Conservation (phyloP, 495 filamentous ascomycete species). For the Talaromyces proteolyticus region DNA sequence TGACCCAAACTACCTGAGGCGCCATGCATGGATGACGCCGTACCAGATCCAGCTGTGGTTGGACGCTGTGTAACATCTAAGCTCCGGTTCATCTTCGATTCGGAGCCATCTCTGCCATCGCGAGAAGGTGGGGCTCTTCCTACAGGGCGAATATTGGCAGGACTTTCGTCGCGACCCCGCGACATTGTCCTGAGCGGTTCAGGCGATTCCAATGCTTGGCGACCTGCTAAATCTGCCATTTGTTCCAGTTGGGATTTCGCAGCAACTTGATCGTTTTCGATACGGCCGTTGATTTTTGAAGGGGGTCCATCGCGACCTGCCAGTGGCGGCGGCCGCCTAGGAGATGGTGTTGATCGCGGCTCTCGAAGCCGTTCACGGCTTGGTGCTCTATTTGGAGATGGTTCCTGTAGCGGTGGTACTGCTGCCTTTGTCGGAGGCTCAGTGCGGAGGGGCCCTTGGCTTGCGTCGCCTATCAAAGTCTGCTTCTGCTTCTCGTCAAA, state of each 20-base stretch:
- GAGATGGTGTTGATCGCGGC: conserved; percentile 29
- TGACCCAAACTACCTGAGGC: not conserved
- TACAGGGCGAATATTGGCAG: conserved; percentile 13
- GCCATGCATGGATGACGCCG: not conserved
- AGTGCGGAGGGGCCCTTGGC: conserved; percentile 25
- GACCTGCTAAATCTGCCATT: not conserved
- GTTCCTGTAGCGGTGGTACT: conserved; percentile 11
- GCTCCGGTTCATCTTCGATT: conserved; percentile 9
- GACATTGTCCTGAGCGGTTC: not conserved
- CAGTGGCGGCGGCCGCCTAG: not conserved
- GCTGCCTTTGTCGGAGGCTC: conserved; percentile 25
- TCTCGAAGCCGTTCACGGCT: conserved; percentile 31
- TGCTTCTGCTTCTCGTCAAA: conserved; percentile 79
- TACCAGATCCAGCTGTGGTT: not conserved
- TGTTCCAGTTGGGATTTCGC: conserved; percentile 1
- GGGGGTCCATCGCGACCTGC: not conserved
- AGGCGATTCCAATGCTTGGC: not conserved
- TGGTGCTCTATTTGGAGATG: no score
- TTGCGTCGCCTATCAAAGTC: conserved; percentile 49
- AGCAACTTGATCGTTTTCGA: not conserved
- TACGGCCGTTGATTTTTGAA: not conserved
- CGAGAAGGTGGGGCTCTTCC: conserved; percentile 22
- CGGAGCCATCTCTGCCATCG: conserved; percentile 17
- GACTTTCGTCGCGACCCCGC: conserved; percentile 1
- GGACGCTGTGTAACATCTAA: conserved; percentile 1